Evolutionary conservation across 306 rosid genomes (phyloP), one percentile per base, ranked within the genome.

Genomic region (Phaseolus lunatus): DNA sequence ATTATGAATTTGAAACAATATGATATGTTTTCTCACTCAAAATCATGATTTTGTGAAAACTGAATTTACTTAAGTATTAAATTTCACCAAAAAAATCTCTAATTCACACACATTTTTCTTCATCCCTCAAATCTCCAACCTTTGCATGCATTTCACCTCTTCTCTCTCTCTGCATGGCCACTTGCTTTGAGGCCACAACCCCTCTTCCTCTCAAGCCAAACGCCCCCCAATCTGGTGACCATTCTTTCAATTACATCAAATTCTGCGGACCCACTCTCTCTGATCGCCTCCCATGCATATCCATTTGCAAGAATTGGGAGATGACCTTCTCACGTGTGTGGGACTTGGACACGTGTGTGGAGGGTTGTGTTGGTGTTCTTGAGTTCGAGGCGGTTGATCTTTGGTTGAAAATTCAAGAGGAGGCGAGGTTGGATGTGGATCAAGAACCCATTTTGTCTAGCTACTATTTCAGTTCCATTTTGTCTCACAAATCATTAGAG

Each of bases 391-490:
- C 9, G 5, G 54, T 44, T 59, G 93, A 91, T 75, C 66, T 89
- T 4, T 94, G 98, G 98, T 44, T 10, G 72, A 83, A 73, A 72
- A 89, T 93, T 81, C 88, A 83, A 22, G 89, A 82, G 0, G 98
- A 95, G 29, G 98, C 98, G 24, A 80, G 79, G 5, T 50, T 59
- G 3, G 98, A 90, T 31, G 78, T 90, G 0, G 90, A 88, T 0
- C 58, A 88, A 9, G 98, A 92, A 62, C 97, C 98, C 10, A 81
- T 92, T 35, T 67, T 95, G 61, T 83, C 87, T 0, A 73, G 62
- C 49, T 92, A 84, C 68, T 90, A 89, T 59, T 59, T 29, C 68
- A 72, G 68, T 8, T 95, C 93, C 0, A 80, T 95, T 20, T 43
- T 90, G 27, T 74, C 88, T 1, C 93, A 92, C 14, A 23, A 29